phyloP scores from a whole-genome alignment of 192 early-diverging fungal genomes.

The Coemansia sp. region DNA sequence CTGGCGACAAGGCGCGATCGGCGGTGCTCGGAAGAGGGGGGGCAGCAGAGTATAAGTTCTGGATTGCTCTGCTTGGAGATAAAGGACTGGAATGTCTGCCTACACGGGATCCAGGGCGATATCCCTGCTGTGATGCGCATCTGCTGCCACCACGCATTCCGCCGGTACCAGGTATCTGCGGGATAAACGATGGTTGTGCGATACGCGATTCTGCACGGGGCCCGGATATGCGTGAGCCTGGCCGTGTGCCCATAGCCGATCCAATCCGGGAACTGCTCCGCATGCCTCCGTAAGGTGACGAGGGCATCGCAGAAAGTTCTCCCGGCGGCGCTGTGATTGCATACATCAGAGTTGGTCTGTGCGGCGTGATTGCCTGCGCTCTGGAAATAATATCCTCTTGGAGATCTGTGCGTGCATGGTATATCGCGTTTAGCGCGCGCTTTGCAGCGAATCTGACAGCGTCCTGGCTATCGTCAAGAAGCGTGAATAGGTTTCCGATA shows the following conservation, averaged over 20 bases:
- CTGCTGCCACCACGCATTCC: conserved; percentile 20
- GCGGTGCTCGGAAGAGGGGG: neutral
- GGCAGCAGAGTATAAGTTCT: conserved; percentile 8
- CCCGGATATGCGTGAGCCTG: conserved; percentile 41
- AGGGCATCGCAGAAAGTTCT: conserved; percentile 36
- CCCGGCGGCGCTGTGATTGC: conserved; percentile 49
- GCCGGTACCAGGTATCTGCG: conserved; percentile 17
- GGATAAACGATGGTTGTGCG: conserved; percentile 17
- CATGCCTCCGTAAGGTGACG: conserved; percentile 40
- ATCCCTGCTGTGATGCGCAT: conserved; percentile 49
- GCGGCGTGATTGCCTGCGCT: conserved; percentile 23
- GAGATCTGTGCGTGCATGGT: conserved; percentile 42
- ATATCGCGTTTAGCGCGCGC: conserved; percentile 51
- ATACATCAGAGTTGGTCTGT: conserved; percentile 31
- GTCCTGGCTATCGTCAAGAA: conserved; percentile 55
- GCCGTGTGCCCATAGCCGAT: conserved; percentile 19
- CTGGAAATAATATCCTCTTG: conserved; percentile 39
- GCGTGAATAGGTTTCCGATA: conserved; percentile 26
- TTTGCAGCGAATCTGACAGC: conserved; percentile 50
- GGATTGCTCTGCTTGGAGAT: conserved; percentile 18
- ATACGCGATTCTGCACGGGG: conserved; percentile 35
- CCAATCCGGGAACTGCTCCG: conserved; percentile 51
- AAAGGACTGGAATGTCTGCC: conserved; percentile 32
- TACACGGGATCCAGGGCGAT: conserved; percentile 33
- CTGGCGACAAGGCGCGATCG: conserved; percentile 4